Base-by-base conservation (phyloP, 2,329 filamentous ascomycete genomes). In the Colletotrichum sublineola region DNA sequence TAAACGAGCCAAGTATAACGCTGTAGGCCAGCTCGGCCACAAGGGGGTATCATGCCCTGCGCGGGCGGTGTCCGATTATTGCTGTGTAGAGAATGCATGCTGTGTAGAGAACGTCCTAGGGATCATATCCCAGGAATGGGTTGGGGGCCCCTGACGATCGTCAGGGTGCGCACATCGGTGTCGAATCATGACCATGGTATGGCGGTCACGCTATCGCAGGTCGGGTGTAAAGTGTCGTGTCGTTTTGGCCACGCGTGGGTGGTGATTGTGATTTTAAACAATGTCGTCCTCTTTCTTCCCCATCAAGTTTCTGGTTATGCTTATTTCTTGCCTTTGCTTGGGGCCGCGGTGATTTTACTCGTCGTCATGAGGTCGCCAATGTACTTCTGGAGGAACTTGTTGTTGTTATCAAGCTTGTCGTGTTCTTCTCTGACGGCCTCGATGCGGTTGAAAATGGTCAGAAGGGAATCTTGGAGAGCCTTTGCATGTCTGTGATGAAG, bases 351-450 rank as follows among this genome's bases (percentile, higher is more conserved):
- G 76, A 93, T 92, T 79, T 93, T 93, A 80, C 89, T 91, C n/a
- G 91, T 93, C 76, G 94, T 94, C 90, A 97, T 98, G 67, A 98
- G 87, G 79, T 97, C 96, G 75, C 96, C 96, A 78, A 98, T 98
- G 81, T 98, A 98, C 82, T 97, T 97, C 82, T 98, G 96, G 60
- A 99, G 84, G 79, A 98, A 98, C 79, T 95, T 96, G 87, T 99
- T 99, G 82, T 98, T 95, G 81, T 89, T 96, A 82, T 98, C 95
- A 67, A 99, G 90, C 83, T 97, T 98, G 84, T 98, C 94, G 80
- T 99, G 95, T 80, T 98, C 96, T 77, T 93, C 92, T 82, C 95
- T 94, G 75, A 98, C 95, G 40, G 94, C 94, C 80, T 99, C 96
- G 80, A 98, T 97, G 63, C 95, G 93, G 82, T 97, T 94, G 76